Conservation (phyloP, 2,329 filamentous ascomycete genomes). For the Drechslerella coelobrocha region DNA sequence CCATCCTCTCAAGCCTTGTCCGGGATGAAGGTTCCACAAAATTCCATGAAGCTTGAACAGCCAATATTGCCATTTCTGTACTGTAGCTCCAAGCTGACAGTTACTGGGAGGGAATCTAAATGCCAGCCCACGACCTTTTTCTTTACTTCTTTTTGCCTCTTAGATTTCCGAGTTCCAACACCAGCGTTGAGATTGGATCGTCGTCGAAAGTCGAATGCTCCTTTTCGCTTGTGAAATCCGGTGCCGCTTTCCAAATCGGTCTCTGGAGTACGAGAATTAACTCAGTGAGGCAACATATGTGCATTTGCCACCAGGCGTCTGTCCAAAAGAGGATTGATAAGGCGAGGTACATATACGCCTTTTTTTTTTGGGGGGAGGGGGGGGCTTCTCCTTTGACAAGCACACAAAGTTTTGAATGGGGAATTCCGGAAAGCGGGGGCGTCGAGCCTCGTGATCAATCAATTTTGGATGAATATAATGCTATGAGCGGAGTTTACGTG, state of each 20-base stretch:
- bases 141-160: slow-evolving; percentile 9
- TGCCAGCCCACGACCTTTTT: too few relatives aligned
- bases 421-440: background rate
- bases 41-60: slow-evolving; percentile 2
- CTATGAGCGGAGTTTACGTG: slow-evolving; percentile 30
- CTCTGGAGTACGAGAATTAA: slow-evolving; percentile 13
- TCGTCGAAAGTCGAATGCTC: background rate
- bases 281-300: slow-evolving; percentile 3
- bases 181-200: background rate
- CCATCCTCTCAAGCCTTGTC: slow-evolving; percentile 1
- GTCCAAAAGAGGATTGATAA: slow-evolving; percentile 36
- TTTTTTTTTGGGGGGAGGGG: background rate
- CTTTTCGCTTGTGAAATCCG: slow-evolving; percentile 3
- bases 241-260: slow-evolving; percentile 42
- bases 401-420: too few relatives aligned
- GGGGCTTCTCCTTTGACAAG: too few relatives aligned
- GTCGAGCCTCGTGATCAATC: slow-evolving; percentile 25
- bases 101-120: too few relatives aligned
- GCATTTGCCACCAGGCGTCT: slow-evolving; percentile 39
- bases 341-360: slow-evolving; percentile 14
- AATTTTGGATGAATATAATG: slow-evolving; percentile 11
- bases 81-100: background rate
- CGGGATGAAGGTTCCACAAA: slow-evolving; percentile 34
- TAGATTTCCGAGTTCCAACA: background rate
- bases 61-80: slow-evolving; percentile 4